Evolutionary conservation across 257 asterid genomes (phyloP).

Genomic region (Verbascum thapsus): DNA sequence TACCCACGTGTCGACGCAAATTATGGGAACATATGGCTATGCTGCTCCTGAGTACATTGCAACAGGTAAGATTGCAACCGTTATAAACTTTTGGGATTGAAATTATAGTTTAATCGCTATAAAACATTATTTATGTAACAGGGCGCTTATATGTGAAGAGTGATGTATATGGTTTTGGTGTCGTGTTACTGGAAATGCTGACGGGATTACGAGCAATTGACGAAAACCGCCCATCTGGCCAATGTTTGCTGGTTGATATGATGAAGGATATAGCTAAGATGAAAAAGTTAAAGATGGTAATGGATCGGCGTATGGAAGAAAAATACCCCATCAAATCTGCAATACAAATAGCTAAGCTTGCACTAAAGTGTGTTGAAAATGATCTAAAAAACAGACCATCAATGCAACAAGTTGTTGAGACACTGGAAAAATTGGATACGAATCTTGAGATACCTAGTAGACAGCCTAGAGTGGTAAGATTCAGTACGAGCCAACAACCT

Average conservation of each 20-base stretch:
- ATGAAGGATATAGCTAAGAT: slow-evolving; percentile 23
- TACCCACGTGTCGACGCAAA: slow-evolving; percentile 36
- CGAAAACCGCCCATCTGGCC: slow-evolving; percentile 14
- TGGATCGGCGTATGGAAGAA: slow-evolving; percentile 41
- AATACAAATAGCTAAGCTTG: slow-evolving; percentile 32
- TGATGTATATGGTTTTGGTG: slow-evolving; percentile 44
- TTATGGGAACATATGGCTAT: slow-evolving; percentile 44
- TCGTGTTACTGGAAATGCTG: slow-evolving; percentile 39
- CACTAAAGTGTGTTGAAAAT: slow-evolving; percentile 32
- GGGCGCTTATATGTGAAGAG: slow-evolving; percentile 45
- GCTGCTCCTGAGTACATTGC: too few relatives aligned
- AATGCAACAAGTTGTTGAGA: slow-evolving; percentile 37
- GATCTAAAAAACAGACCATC: too few relatives aligned
- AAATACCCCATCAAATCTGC: slow-evolving; percentile 25
- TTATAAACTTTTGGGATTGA: too few relatives aligned
- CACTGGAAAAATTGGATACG: slow-evolving; percentile 27
- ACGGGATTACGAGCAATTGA: slow-evolving; percentile 38
- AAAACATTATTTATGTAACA: too few relatives aligned
- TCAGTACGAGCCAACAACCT: too few relatives aligned
- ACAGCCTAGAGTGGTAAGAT: slow-evolving; percentile 29
- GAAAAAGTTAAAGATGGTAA: slow-evolving; percentile 28
- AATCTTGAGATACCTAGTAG: slow-evolving; percentile 28
- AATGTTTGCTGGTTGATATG: slow-evolving; percentile 28
- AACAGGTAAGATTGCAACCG: slow-evolving; percentile 32
- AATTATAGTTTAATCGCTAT: too few relatives aligned